Conservation (phyloP, 2,329 filamentous ascomycete genomes). For the Colletotrichum siamense region DNA sequence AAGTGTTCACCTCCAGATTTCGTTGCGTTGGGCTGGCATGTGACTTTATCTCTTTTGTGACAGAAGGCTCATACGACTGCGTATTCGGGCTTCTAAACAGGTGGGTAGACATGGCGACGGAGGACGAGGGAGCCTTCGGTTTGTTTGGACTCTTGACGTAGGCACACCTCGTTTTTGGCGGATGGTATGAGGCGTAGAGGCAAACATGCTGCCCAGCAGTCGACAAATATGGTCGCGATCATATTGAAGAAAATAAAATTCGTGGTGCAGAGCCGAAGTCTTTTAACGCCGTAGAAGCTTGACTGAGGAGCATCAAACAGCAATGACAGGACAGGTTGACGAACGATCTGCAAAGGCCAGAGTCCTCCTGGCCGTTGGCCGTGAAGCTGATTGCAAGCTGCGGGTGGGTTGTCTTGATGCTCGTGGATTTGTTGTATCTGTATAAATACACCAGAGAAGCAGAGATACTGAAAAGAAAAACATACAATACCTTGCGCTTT, state of each 20-base stretch:
- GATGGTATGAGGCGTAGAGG: not conserved
- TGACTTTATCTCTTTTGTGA: accelerated
- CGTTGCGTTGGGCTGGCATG: not conserved
- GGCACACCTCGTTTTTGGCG: too few relatives aligned
- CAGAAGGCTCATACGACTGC: not conserved
- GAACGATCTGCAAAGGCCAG: not conserved
- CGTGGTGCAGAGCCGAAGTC: not conserved
- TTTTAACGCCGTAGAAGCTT: not conserved
- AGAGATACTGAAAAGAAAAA: not conserved
- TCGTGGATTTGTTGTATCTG: not conserved
- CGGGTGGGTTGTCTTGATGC: not conserved
- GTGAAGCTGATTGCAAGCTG: not conserved
- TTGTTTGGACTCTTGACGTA: too few relatives aligned
- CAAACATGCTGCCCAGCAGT: too few relatives aligned
- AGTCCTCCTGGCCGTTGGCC: accelerated
- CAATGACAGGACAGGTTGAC: accelerated
- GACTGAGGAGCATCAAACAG: not conserved
- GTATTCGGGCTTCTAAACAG: not conserved
- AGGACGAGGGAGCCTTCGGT: not conserved
- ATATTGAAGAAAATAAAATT: accelerated
- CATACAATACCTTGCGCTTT: too few relatives aligned
- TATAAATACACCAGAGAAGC: not conserved
- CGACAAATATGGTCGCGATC: accelerated
- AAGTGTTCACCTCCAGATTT: accelerated
- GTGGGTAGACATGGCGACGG: not conserved